Evolutionary conservation across 2,329 filamentous ascomycete species (phyloP), one percentile per base, ranked within the genome.

Genomic region (Colletotrichum costaricense): DNA sequence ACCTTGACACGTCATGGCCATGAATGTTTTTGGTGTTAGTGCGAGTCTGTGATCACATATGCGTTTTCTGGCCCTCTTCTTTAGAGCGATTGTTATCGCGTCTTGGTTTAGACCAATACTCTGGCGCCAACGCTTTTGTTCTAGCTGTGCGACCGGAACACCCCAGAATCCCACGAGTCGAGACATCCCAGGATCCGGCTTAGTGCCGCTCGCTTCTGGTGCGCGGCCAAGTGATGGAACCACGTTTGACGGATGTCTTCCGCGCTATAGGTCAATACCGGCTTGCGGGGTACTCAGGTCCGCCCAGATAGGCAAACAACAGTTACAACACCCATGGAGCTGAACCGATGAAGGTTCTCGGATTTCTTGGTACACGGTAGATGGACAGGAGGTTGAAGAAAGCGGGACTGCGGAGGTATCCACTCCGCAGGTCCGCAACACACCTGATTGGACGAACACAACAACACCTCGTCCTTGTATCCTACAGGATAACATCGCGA

Each of bases 351-450:
- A 35, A 63, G 46, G 54, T n/a, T 9, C 4, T n/a, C n/a, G 46
- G 35, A 30, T 42, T 42, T 19, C 38, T 42, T 42, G 38, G 16
- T 42, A 42, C 38, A 8, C 38, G 62, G 30, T 38, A 22, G 62
- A 30, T 63, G 65, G 38, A 59, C 38, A 12, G 24, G 14, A 28
- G 8, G 22, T 56, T 7, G 56, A 38, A 67, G 14, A 54, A 22
- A 28, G 52, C 56, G 67, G 67, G 67, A 65, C 67, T 64, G 60
- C 60, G 67, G 67, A 69, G 24, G 59, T 49, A 28, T 70, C 62
- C 62, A 65, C 62, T 22, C 68, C 68, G 68, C 68, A 70, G 30
- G 30, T 59, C 28, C 22, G 42, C 62, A 42, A 8, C 42, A 9
- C n/a, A 22, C 19, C 22, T 66, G 2, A 67, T 70, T 66, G 54